These are phyloP conservation scores for Colletotrichum orchidophilum DNA, from an alignment of 2,329 filamentous ascomycete genomes.

Conservation along the genomic window DNA sequence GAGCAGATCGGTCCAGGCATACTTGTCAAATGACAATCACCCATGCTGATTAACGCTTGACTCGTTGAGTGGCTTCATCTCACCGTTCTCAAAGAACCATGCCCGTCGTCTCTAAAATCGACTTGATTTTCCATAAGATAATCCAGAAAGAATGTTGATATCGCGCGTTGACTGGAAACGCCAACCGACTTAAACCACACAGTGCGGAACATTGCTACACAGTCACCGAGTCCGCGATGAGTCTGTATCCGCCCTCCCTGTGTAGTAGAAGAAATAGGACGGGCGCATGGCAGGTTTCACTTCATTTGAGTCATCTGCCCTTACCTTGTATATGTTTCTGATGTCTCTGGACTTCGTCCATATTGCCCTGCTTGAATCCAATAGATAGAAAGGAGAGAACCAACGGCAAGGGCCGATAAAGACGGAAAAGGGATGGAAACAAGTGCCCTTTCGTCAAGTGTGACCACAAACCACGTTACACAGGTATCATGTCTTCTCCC, in stretches of 20 bases:
- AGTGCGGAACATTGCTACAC: not conserved
- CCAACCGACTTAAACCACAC: not conserved
- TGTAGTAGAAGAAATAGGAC: not conserved
- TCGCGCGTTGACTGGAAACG: not conserved
- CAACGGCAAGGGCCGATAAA: not conserved
- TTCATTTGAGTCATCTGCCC: not conserved
- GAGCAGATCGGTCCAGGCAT: not conserved
- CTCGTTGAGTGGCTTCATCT: not conserved
- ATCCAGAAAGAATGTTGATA: not conserved
- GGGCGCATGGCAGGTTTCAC: not conserved
- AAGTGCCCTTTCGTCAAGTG: not conserved
- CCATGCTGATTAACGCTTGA: not conserved
- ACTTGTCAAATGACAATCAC: not conserved
- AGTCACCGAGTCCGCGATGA: not conserved
- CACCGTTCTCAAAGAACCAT: not conserved
- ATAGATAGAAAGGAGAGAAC: not conserved
- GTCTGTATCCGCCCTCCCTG: not conserved
- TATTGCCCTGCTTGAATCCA: not conserved
- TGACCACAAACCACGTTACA: not conserved
- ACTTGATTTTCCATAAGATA: not conserved
- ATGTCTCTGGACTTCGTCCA: not conserved
- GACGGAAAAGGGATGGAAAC: not conserved
- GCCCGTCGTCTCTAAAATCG: not conserved
- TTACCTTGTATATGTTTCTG: not conserved
- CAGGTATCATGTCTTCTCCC: not conserved